Conservation (phyloP, 805 yeast species). For the Tetrapisispora taiwanensis region DNA sequence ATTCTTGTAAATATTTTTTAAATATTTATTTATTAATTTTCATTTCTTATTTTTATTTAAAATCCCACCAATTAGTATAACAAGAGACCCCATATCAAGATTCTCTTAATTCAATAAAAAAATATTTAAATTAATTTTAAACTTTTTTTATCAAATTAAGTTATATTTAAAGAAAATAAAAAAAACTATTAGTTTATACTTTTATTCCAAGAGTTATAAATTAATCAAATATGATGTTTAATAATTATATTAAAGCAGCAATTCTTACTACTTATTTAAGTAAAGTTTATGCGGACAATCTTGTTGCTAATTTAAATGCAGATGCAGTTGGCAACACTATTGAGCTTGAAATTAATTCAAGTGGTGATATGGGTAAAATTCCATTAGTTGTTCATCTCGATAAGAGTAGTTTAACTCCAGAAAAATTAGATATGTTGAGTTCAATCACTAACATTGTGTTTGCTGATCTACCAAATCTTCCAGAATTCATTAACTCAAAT, state of each 20-base stretch:
- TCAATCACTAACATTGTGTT: conserved; percentile 19
- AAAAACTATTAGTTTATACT: not conserved
- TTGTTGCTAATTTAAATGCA: conserved; percentile 8
- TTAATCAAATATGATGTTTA: not conserved
- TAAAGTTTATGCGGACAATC: not conserved
- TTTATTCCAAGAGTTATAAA: not conserved
- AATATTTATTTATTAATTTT: too few relatives aligned
- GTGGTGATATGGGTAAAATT: conserved; percentile 12
- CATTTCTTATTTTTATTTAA: not conserved
- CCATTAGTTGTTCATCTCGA: conserved; percentile 14
- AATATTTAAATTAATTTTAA: not conserved
- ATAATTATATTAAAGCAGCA: not conserved
- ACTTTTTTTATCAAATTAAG: not conserved
- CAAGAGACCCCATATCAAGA: conserved; percentile 1
- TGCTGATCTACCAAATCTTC: conserved; percentile 21
- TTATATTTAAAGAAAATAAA: not conserved
- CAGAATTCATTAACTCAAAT: conserved; percentile 19
- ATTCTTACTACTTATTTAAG: not conserved
- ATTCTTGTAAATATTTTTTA: too few relatives aligned
- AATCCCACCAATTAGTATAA: not conserved
- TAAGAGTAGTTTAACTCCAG: conserved; percentile 13
- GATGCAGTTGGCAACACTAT: conserved; percentile 6
- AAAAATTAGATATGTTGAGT: conserved; percentile 13
- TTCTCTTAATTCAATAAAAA: not conserved
- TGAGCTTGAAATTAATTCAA: conserved; percentile 1